These are phyloP conservation scores for Trichoderma sp. DNA, from an alignment of 2,329 filamentous ascomycete species.

Conservation along the genomic window DNA sequence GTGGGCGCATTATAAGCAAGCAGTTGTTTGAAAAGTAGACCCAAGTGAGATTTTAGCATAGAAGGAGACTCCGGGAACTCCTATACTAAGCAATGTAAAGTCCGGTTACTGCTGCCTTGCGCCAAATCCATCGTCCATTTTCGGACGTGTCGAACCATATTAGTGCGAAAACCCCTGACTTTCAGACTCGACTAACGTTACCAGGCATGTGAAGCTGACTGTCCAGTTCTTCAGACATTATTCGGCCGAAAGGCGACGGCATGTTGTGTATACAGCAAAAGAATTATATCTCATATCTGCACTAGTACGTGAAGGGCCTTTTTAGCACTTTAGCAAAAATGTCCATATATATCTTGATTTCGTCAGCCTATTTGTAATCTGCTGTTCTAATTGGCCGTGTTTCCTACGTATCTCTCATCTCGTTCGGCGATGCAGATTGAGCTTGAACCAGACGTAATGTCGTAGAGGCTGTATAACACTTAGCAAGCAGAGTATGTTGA, in stretches of 20 bases:
- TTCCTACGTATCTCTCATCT: not conserved
- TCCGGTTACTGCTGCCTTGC: not conserved
- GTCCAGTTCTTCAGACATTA: too few species aligned
- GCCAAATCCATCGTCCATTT: not conserved
- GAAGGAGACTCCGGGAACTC: not conserved
- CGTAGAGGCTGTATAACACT: not conserved
- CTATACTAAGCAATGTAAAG: not conserved
- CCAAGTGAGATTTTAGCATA: slow-evolving; percentile 23
- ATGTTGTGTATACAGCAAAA: not conserved
- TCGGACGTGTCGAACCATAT: not conserved
- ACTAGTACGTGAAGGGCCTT: too few species aligned
- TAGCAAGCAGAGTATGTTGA: not conserved
- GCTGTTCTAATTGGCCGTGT: not conserved
- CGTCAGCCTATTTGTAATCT: not conserved
- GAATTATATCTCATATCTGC: not conserved
- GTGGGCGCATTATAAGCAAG: not conserved
- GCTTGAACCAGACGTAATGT: not conserved
- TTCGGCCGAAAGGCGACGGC: not conserved
- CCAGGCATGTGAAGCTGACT: slow-evolving; percentile 4
- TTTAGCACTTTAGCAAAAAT: not conserved
- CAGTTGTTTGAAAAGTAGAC: not conserved
- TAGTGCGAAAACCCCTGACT: not conserved
- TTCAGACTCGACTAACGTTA: not conserved
- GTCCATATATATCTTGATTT: not conserved
- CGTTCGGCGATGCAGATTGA: not conserved